These are phyloP conservation scores for Solanum medicagineum DNA, from an alignment of 257 asterid genomes.

Conservation along the genomic window DNA sequence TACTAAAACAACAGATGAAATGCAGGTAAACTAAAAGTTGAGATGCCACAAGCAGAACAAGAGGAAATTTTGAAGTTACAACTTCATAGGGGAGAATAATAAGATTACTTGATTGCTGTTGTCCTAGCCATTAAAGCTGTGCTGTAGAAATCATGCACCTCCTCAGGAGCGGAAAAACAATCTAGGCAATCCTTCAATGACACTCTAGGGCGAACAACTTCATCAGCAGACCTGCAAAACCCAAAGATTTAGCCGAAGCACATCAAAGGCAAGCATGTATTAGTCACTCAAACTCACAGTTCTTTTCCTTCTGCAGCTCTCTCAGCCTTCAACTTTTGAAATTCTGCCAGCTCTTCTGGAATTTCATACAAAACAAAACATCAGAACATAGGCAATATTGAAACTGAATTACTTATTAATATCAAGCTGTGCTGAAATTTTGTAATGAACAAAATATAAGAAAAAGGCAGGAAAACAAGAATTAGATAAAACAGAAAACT, in stretches of 20 bases:
- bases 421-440: not conserved
- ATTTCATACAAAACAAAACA: not conserved
- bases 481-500: constrained; percentile 12
- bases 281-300: constrained; percentile 43
- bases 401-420: not conserved
- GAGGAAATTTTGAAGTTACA: not conserved
- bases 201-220: constrained; percentile 90
- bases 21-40: not conserved
- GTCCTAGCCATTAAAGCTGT: constrained; percentile 68
- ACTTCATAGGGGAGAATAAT: not conserved
- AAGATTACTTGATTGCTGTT: constrained; percentile 71
- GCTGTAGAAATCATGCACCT: constrained; percentile 84
- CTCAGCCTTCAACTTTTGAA: constrained; percentile 57
- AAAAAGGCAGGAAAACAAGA: not conserved
- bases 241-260: constrained; percentile 3
- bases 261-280: not conserved
- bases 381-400: constrained; percentile 8
- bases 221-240: constrained; percentile 54
- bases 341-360: constrained; percentile 70
- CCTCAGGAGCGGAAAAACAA: constrained; percentile 77
- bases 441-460: not conserved
- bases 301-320: constrained; percentile 64
- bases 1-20: not conserved
- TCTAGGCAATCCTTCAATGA: constrained; percentile 76
- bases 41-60: not conserved